Evolutionary conservation across 2,329 filamentous ascomycete species (phyloP).

Genomic region (Bretziella fagacearum): DNA sequence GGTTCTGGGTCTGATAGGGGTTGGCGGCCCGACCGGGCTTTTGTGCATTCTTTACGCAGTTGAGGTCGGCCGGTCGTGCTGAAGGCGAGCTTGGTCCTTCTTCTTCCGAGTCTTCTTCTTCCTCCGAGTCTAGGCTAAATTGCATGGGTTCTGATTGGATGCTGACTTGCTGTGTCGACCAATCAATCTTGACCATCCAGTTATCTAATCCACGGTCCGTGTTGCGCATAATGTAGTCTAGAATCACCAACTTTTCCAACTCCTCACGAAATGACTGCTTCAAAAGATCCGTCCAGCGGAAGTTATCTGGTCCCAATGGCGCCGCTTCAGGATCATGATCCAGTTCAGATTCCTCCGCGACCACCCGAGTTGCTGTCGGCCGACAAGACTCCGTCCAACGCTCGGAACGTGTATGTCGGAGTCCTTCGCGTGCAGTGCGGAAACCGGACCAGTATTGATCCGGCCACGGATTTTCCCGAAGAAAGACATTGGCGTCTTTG

Average conservation of each 20-base stretch:
- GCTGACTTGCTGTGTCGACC: slow-evolving; percentile 62
- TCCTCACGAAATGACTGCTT: slow-evolving; percentile 91
- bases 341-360: slow-evolving; percentile 27
- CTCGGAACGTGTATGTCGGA: slow-evolving; percentile 47
- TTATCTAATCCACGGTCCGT: slow-evolving; percentile 94
- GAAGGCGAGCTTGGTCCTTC: slow-evolving; percentile 22
- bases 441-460: slow-evolving; percentile 66
- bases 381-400: slow-evolving; percentile 69
- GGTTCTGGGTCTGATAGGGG: slow-evolving; percentile 63
- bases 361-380: slow-evolving; percentile 33
- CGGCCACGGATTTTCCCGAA: slow-evolving; percentile 92
- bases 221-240: slow-evolving; percentile 99
- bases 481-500: slow-evolving; percentile 90
- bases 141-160: slow-evolving; percentile 67
- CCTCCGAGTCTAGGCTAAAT: slow-evolving; percentile 41
- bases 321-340: slow-evolving; percentile 24
- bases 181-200: slow-evolving; percentile 98
- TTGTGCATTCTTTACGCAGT: slow-evolving; percentile 26
- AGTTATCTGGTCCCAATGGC: slow-evolving; percentile 34
- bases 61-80: slow-evolving; percentile 36
- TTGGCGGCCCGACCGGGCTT: slow-evolving; percentile 30
- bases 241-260: slow-evolving; percentile 86
- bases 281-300: slow-evolving; percentile 72
- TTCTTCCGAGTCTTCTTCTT: slow-evolving; percentile 27
- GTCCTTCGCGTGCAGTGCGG: slow-evolving; percentile 38